Evolutionary conservation across 257 asterid genomes (phyloP), one percentile per base, ranked within the genome.

Genomic region (Coffea eugenioides): DNA sequence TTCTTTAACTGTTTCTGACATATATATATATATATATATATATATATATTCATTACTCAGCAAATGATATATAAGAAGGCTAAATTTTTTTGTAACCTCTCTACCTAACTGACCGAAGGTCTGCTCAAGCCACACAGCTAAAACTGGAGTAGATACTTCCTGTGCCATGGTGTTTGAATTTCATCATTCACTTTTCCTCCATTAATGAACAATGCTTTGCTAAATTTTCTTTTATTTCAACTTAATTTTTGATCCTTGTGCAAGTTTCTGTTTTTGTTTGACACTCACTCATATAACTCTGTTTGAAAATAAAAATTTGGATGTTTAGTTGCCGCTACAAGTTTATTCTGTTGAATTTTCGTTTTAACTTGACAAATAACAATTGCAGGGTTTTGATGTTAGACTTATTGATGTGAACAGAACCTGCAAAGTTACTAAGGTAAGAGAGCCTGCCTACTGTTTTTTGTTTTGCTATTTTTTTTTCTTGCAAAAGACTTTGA

Each of bases 401-500:
- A 93, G 89, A 90, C 96, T 91, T 80, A 89, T 95, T 79, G 90
- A 91, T 80, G 94, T 95, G 81, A 95, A 95, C 81, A 84, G 93
- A 80, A 93, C 99, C 51, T 89, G 92, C 78, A 95, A 93, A 82
- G 97, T 91, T 75, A 93, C 98, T 57, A 95, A 95, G 98, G 98
- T 94, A 89, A 84, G 73, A 65, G 66, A 61, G 48, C 74, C 69
- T 82, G 54, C 74, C 43, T 70, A 21, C 49, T n/a, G 49, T 48
- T 16, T 16, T 62, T 20, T 66, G 34, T 9, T 39, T 39, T 39
- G 4, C 43, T 39, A 39, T 25, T 12, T 65, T 41, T 18, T 59
- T 67, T 25, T 49, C 64, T 64, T 36, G 57, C 34, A 68, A 39
- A 21, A 82, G 64, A 67, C 75, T 73, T 79, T 57, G 76, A 65